Evolutionary conservation across 73 alveolate species (phyloP).

Genomic region (Tetrahymena borealis): DNA sequence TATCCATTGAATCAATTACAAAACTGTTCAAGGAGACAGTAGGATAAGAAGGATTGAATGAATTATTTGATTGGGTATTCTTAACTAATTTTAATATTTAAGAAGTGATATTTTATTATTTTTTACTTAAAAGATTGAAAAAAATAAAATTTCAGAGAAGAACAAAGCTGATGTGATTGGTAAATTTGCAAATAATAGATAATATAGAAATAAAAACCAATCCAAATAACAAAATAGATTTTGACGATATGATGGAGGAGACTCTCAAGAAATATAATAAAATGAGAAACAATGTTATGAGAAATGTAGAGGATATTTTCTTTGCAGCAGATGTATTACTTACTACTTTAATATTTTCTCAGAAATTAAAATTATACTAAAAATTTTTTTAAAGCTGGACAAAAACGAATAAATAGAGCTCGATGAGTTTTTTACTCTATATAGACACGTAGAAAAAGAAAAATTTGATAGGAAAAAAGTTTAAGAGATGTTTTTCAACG

Average conservation of each 20-base stretch:
- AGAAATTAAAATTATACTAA: background rate
- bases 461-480: background rate
- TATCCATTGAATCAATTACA: background rate
- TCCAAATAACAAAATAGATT: background rate
- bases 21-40: background rate
- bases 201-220: too few species aligned
- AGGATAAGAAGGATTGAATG: background rate
- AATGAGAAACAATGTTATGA: background rate
- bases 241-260: background rate
- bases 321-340: constrained; percentile 3
- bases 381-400: background rate
- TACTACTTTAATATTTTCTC: background rate
- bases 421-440: background rate
- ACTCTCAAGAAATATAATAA: background rate
- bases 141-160: background rate
- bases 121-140: background rate
- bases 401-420: background rate
- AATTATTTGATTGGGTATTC: background rate
- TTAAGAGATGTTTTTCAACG: background rate
- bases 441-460: background rate
- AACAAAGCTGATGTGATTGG: background rate
- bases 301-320: background rate
- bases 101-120: background rate
- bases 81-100: background rate
- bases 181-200: too few species aligned